Evolutionary conservation across 2,329 filamentous ascomycete species (phyloP), one percentile per base, ranked within the genome.

Genomic region (Nemania sp.): DNA sequence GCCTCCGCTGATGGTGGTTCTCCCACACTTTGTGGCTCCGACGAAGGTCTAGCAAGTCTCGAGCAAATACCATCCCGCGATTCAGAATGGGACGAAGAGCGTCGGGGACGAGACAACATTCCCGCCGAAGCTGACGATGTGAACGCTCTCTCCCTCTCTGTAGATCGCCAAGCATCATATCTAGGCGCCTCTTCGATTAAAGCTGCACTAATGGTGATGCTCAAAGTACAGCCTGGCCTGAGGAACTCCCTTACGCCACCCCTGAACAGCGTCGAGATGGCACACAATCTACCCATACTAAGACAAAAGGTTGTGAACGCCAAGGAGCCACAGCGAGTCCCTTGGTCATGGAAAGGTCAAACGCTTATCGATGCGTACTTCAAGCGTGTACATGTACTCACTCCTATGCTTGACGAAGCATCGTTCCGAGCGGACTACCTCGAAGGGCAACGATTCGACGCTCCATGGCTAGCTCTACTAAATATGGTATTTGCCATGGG

Each of bases 401-500:
- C 90, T 3, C 92, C 92, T 0, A 89, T 93, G 85, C 83, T 94
- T 2, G 91, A 94, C 72, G 91, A 93, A 77, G 86, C 87, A 20
- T 85, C 87, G 10, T 93, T 93, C 77, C 87, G 89, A 70, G 87
- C 88, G 10, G 88, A 88, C 60, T 91, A 90, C 72, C 81, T 89
- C 18, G 85, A 87, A 66, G 87, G 87, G 11, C 86, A 88, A 70
- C 84, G 90, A 20, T 88, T 84, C 67, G 91, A 93, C 76, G 83
- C 87, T 0, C 86, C 90, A 22, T 94, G 92, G 92, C 83, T 93
- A 20, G 89, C 89, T 8, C 80, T 94, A 6, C 81, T 93, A 22
- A 93, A 94, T 77, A 92, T 92, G 82, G 90, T 94, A 4, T 90
- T 93, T 71, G 90, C 91, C 4, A 87, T 93, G 81, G 92, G 92